phyloP scores from a whole-genome alignment of 768 basidiomycete species.

The Tricholomella constricta region DNA sequence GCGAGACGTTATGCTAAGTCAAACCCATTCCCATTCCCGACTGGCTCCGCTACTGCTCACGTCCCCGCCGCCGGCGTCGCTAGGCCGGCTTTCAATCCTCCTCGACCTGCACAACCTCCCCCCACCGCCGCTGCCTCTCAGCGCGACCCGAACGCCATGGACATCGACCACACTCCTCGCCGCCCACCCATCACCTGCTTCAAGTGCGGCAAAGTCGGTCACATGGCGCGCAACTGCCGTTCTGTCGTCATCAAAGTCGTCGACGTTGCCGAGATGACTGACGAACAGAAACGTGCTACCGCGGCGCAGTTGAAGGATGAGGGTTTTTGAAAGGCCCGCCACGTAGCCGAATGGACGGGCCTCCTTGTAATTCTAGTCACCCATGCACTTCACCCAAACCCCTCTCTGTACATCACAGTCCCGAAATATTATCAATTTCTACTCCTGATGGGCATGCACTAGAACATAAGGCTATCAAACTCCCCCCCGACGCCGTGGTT shows the following conservation, averaged over 20 bases:
- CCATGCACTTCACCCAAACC: background rate
- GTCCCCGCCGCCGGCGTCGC: too few species aligned
- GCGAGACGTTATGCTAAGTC: background rate
- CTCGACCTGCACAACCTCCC: too few species aligned
- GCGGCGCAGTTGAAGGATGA: slow-evolving; percentile 1
- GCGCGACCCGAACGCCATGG: slow-evolving; percentile 1
- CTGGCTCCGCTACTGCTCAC: background rate
- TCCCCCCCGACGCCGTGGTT: too few species aligned
- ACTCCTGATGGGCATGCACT: background rate
- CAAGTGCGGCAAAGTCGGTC: background rate
- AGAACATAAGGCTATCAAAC: background rate
- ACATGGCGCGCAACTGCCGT: background rate
- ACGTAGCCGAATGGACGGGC: slow-evolving; percentile 1
- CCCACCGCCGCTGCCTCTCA: background rate
- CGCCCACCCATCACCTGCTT: background rate
- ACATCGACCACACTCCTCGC: background rate
- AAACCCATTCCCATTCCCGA: background rate
- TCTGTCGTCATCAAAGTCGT: background rate
- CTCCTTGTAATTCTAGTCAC: background rate
- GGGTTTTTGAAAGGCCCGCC: slow-evolving; percentile 5
- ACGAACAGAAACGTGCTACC: background rate
- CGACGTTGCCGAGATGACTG: background rate
- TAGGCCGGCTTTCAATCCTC: too few species aligned
- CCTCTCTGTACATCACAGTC: background rate
- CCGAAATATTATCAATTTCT: background rate